These are phyloP conservation scores for Curvularia hawaiiensis DNA, from an alignment of 2,329 filamentous ascomycete genomes.

Conservation along the genomic window DNA sequence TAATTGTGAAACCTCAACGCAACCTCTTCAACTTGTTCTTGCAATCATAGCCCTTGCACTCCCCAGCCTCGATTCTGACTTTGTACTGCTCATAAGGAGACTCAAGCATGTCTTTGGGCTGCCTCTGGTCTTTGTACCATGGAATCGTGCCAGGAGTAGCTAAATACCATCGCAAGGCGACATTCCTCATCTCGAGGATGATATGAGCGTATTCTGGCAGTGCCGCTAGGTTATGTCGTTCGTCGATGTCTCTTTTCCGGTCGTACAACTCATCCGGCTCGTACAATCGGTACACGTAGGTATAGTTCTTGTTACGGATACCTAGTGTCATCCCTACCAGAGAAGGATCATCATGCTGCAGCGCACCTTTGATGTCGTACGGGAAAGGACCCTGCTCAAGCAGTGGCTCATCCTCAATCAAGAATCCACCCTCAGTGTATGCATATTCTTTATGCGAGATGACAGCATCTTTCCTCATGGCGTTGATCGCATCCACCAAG, in stretches of 20 bases:
- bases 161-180: background rate
- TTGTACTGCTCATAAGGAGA: background rate
- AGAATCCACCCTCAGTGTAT: conserved; percentile 54
- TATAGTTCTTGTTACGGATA: conserved; percentile 47
- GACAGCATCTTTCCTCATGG: background rate
- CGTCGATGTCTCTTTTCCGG: conserved; percentile 33
- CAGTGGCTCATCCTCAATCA: conserved; percentile 53
- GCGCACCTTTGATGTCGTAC: conserved; percentile 53
- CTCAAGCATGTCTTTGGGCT: background rate
- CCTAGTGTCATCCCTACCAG: conserved; percentile 53
- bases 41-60: too few relatives aligned
- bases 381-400: conserved; percentile 52
- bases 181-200: background rate
- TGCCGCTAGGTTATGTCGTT: conserved; percentile 49
- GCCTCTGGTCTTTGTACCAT: background rate
- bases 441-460: conserved; percentile 49
- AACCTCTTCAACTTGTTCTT: too few relatives aligned
- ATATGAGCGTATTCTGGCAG: conserved; percentile 2
- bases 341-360: conserved; percentile 54
- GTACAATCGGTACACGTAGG: conserved; percentile 54
- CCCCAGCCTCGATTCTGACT: background rate
- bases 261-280: conserved; percentile 54
- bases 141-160: background rate
- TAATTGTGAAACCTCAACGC: too few relatives aligned
- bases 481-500: conserved; percentile 23